Conservation (phyloP, 345 rosid species). For the Luvunga scandens region DNA sequence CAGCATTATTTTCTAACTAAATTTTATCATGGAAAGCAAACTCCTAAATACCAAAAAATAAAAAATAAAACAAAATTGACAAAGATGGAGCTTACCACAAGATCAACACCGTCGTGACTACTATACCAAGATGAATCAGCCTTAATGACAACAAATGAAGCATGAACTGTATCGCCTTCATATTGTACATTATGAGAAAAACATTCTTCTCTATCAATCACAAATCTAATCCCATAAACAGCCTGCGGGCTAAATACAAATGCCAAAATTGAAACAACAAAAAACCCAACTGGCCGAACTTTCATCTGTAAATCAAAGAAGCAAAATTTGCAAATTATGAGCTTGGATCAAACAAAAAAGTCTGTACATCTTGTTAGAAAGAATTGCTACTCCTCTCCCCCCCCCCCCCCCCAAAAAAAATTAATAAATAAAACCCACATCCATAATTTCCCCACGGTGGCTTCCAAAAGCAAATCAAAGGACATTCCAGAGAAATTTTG, state of each 20-base stretch:
- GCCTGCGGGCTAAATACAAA: constrained; percentile 25
- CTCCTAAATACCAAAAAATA: background rate
- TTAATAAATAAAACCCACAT: background rate
- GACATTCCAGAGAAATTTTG: background rate
- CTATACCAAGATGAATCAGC: constrained; percentile 54
- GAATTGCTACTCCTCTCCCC: background rate
- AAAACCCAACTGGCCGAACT: constrained; percentile 22
- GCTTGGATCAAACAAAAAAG: background rate
- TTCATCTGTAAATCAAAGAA: constrained; percentile 35
- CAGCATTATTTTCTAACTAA: too few relatives aligned
- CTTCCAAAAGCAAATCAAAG: background rate
- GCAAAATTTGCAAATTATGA: background rate
- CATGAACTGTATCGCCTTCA: constrained; percentile 59
- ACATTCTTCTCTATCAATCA: constrained; percentile 67
- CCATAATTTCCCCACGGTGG: background rate
- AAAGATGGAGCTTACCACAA: constrained; percentile 46
- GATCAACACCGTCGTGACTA: constrained; percentile 54
- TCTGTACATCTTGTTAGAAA: background rate
- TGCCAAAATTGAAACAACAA: constrained; percentile 30
- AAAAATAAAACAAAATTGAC: background rate
- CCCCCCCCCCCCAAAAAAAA: background rate
- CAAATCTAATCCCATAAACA: constrained; percentile 52
- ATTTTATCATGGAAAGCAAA: background rate
- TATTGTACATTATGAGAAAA: constrained; percentile 61
- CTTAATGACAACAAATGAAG: constrained; percentile 62